phyloP scores from a whole-genome alignment of 2,329 filamentous ascomycete species.

The Aspergillus ibericus region DNA sequence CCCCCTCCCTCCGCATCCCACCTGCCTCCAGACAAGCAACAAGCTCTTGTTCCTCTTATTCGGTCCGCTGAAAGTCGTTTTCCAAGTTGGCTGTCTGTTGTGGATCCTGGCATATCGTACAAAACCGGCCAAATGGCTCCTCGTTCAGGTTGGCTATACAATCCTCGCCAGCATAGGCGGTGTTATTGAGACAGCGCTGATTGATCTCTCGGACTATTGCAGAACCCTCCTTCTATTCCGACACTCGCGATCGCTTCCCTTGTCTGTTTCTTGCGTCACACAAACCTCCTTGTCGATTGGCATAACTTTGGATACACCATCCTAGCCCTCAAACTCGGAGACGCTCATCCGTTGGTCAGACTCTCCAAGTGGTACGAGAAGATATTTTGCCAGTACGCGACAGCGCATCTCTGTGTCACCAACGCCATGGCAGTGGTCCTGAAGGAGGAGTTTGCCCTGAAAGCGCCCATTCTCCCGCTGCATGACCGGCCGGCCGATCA shows the following conservation, averaged over 20 bases:
- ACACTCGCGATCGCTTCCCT: constrained; percentile 75
- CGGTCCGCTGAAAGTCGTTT: constrained; percentile 81
- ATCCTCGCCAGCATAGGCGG: background rate
- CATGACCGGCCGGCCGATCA: constrained; percentile 84
- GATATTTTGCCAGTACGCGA: constrained; percentile 65
- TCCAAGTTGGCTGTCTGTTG: constrained; percentile 74
- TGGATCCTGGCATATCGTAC: constrained; percentile 71
- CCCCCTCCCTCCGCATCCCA: constrained; percentile 67
- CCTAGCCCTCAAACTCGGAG: constrained; percentile 66
- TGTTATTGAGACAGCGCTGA: background rate
- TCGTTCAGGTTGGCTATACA: constrained; percentile 64
- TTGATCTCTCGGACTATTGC: constrained; percentile 8
- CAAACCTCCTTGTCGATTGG: constrained; percentile 88
- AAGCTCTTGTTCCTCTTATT: constrained; percentile 74
- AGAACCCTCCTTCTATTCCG: constrained; percentile 95
- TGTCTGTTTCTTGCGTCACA: constrained; percentile 74
- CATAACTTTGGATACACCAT: constrained; percentile 99
- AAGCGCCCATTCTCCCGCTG: constrained; percentile 66
- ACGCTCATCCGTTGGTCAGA: constrained; percentile 70
- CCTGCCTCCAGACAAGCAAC: constrained; percentile 64
- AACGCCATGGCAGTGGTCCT: constrained; percentile 81
- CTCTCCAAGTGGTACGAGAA: constrained; percentile 78
- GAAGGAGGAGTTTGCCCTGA: constrained; percentile 64
- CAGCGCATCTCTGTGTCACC: constrained; percentile 82
- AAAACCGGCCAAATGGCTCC: constrained; percentile 75